phyloP scores from a whole-genome alignment of 1,139 yeast genomes.

The Scheffersomyces parashehatae region DNA sequence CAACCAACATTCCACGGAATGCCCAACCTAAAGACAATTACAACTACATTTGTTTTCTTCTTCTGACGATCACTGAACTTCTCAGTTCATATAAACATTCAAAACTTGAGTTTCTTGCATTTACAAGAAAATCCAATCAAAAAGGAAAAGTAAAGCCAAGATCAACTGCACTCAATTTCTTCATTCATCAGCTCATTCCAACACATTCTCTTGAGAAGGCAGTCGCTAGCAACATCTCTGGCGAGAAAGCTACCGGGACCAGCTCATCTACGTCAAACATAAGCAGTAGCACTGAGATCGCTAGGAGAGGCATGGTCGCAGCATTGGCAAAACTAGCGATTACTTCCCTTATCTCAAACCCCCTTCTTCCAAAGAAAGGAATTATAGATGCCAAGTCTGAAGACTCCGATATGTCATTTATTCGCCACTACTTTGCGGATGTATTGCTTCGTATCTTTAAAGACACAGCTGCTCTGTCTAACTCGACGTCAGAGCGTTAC shows the following conservation, averaged over 20 bases:
- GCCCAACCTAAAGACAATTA: slow-evolving; percentile 37
- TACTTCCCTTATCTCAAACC: slow-evolving; percentile 61
- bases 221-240: slow-evolving; percentile 33
- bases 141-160: slow-evolving; percentile 52
- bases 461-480: slow-evolving; percentile 39
- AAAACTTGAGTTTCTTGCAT: slow-evolving; percentile 80
- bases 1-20: slow-evolving; percentile 12
- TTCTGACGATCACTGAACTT: slow-evolving; percentile 70
- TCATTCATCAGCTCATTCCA: slow-evolving; percentile 75
- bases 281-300: too few species aligned
- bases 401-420: slow-evolving; percentile 69
- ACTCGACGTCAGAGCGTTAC: slow-evolving; percentile 38
- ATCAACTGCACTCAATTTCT: slow-evolving; percentile 73
- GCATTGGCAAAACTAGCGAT: slow-evolving; percentile 54
- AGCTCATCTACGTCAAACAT: too few species aligned
- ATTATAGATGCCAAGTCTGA: slow-evolving; percentile 49
- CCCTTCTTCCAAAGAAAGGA: slow-evolving; percentile 40
- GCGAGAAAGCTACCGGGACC: slow-evolving; percentile 14
- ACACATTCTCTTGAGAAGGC: slow-evolving; percentile 43
- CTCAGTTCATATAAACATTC: slow-evolving; percentile 77
- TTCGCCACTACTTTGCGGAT: slow-evolving; percentile 75
- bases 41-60: slow-evolving; percentile 64
- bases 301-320: slow-evolving; percentile 39
- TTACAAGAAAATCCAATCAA: slow-evolving; percentile 53
- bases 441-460: slow-evolving; percentile 61